A percentile compares a stretch with the other conserved stretches of the same genome.
Conservation (phyloP, 345 rosid species). For the Rhizophora mangle region DNA sequence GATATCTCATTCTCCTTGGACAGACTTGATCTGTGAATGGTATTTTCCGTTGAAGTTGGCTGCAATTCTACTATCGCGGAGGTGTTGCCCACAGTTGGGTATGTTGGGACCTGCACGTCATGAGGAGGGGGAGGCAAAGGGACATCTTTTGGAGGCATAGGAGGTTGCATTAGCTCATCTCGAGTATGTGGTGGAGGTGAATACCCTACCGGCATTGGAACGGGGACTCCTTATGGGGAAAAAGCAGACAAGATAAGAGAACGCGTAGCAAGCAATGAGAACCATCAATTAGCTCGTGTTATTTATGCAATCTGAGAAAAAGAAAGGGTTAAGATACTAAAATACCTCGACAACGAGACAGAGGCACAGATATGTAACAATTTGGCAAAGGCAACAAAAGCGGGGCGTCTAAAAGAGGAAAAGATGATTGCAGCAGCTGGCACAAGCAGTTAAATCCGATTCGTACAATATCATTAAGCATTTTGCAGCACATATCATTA, state of each 20-base stretch:
- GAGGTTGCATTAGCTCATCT: conserved; percentile 7
- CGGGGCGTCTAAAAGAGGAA: conserved; percentile 14
- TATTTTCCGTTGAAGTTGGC: conserved; percentile 9
- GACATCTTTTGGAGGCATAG: conserved; percentile 8
- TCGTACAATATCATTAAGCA: conserved; percentile 25
- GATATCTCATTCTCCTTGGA: conserved; percentile 4
- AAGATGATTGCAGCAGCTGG: conserved; percentile 19
- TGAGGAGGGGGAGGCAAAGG: conserved; percentile 12
- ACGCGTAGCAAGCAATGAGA: neutral
- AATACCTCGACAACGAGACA: conserved; percentile 38
- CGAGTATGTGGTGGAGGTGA: conserved; percentile 13
- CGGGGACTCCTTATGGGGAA: conserved; percentile 11
- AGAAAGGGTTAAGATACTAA: neutral
- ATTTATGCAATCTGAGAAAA: neutral
- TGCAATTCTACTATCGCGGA: neutral
- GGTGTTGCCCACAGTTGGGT: neutral
- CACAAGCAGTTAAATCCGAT: conserved; percentile 38
- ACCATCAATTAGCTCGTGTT: too few relatives aligned
- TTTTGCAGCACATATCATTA: conserved; percentile 33
- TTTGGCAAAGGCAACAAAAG: conserved; percentile 29
- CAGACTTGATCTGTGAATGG: conserved; percentile 1
- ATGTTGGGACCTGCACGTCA: conserved; percentile 5
- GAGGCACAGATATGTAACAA: conserved; percentile 31
- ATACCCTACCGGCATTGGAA: conserved; percentile 20
- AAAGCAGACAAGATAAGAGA: neutral